Base-by-base conservation (phyloP, 805 yeast species). In the Clavispora santaluciae region DNA sequence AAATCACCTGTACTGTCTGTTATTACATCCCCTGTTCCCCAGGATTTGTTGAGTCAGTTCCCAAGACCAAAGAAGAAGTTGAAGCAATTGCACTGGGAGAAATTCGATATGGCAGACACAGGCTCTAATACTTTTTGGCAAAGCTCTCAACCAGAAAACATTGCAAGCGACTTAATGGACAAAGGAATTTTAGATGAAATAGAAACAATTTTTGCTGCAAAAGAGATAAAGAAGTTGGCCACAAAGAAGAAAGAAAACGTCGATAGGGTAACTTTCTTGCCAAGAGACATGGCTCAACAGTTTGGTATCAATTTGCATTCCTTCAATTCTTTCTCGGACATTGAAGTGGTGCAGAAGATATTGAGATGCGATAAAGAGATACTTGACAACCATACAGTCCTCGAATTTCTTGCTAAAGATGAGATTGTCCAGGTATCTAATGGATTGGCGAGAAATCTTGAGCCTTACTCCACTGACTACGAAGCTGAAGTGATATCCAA, bases 231-330 rank as follows among this genome's bases (percentile, higher is more conserved):
- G 54, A 72, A 64, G 42, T 68, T 64, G 55, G 75, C 70, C 8
- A 64, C 70, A 1, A 64, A 68, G 44, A 66, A 61, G 50, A 65
- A 64, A 39, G 70, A 61, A 24, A 75, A 70, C 22, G 59, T 63
- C 20, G 73, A 74, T 41, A 73, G 76, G 50, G 53, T 78, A 3
- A 55, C 81, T 0, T 79, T 83, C 50, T 66, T 85, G 49, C 72
- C 90, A 0, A 69, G 89, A 45, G 93, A 85, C 53, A 65, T 89
- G 34, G 86, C 95, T 1, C 99, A 93, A 57, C 97, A 88, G 53
- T 89, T 93, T 67, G 96, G 95, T 29, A 93, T 93, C 56, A 90
- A 91, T 57, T 70, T 93, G 39, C 98, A 93, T 57, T 73, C 80
- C 66, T 87, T 79, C 62, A 72, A 87, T 5, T 67, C 68, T 31